These are phyloP conservation scores for Cryptococcus sp. DNA, from an alignment of 1,284 basidiomycete genomes.

Conservation along the genomic window DNA sequence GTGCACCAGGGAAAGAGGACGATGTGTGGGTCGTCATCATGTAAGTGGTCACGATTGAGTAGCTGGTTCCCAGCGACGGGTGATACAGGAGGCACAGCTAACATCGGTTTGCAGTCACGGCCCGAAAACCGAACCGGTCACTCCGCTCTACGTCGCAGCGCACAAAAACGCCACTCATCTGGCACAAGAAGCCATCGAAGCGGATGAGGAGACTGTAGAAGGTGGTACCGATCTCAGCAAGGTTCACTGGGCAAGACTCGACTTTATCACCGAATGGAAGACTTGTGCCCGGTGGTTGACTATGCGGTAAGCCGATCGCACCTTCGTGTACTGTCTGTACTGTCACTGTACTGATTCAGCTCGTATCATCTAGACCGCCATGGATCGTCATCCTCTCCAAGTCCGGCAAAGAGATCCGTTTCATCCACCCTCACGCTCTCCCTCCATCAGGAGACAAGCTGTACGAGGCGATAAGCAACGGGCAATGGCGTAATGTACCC, in stretches of 20 bases:
- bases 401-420: slow-evolving; percentile 34
- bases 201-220: slow-evolving; percentile 6
- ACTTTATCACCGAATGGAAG: slow-evolving; percentile 40
- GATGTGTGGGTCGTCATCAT: slow-evolving; percentile 37
- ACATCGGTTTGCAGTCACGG: slow-evolving; percentile 23
- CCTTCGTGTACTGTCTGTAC: too few species aligned
- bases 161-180: slow-evolving; percentile 35
- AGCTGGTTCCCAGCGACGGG: too few species aligned
- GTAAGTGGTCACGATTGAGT: slow-evolving; percentile 22
- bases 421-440: slow-evolving; percentile 29
- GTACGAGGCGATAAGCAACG: slow-evolving; percentile 27
- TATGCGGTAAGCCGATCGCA: slow-evolving; percentile 33
- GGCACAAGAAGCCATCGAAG: slow-evolving; percentile 4
- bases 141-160: slow-evolving; percentile 21
- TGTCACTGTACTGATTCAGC: too few species aligned
- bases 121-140: slow-evolving; percentile 21
- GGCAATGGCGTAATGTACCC: slow-evolving; percentile 29
- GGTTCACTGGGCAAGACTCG: slow-evolving; percentile 40
- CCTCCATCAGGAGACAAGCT: slow-evolving; percentile 28
- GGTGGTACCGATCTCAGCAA: neutral
- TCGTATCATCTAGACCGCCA: slow-evolving; percentile 31
- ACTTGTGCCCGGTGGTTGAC: slow-evolving; percentile 42
- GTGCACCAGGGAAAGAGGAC: slow-evolving; percentile 19
- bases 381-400: slow-evolving; percentile 41
- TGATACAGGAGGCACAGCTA: neutral